Base-by-base conservation (phyloP, 768 basidiomycete genomes). In the Phanerochaete carnosa region DNA sequence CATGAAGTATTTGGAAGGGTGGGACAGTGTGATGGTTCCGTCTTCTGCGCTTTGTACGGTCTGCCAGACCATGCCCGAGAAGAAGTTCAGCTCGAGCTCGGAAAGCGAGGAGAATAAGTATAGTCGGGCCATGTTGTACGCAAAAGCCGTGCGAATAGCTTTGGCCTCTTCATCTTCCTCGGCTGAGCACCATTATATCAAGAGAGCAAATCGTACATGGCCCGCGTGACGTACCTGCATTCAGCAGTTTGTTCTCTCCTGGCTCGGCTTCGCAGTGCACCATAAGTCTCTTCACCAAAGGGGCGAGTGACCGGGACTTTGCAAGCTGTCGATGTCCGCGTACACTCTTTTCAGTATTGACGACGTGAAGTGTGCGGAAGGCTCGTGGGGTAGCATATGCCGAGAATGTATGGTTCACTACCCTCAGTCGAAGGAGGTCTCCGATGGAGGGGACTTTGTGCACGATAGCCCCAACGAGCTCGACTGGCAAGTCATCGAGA, bases 341-440 rank as follows among this genome's bases (percentile, higher is more conserved):
- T 1, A 45, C 57, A 28, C 57, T 51, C 22, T 25, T 32, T 8
- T 52, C 47, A 3, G 58, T 58, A 39, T 65, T 62, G 3, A 53
- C 56, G 13, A 65, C 62, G 32, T 61, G 57, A 7, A 53, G 55
- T 11, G 59, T 61, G 8, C 39, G 47, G 37, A 65, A 65, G 2
- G 62, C 65, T 23, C 46, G 26, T 2, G 62, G 62, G 6, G 65
- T 65, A 1, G 62, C 62, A 23, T 63, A 49, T 5, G 56, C 50
- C 32, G 57, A 59, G 49, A 65, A 65, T 8, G 59, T 61, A 29
- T 50, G 57, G 37, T 63, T 55, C 16, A 63, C 62, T 5, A 28
- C 50, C 32, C 65, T 59, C 1, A 65, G 65, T 28, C 28, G 56
- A 2, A 60, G 51, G 7, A 63, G 55, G 26, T 52, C 62, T 19